A percentile compares a stretch with the other conserved stretches of the same genome.
Conservation (phyloP, 1,284 basidiomycete genomes). For the Pyrrhoderma lamaoense region DNA sequence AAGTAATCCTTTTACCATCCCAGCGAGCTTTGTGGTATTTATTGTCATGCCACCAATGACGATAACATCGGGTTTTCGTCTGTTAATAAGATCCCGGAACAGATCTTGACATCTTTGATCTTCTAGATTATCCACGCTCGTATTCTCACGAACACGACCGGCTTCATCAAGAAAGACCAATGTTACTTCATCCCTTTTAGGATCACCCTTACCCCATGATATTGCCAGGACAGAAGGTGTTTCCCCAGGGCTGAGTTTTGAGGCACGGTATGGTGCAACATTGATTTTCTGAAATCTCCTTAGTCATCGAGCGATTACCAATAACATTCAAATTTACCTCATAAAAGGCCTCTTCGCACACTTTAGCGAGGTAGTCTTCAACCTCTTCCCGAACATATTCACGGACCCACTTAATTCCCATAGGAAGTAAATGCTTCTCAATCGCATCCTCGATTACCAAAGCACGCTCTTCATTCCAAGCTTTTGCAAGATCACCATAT, state of each 20-base stretch:
- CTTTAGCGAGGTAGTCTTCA: conserved; percentile 73
- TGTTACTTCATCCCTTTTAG: conserved; percentile 82
- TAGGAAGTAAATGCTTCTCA: conserved; percentile 74
- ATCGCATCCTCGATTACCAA: conserved; percentile 76
- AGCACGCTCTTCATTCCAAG: conserved; percentile 90
- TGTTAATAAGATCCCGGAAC: conserved; percentile 76
- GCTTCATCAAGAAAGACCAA: conserved; percentile 83
- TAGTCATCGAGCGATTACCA: conserved; percentile 11
- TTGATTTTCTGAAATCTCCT: conserved; percentile 50
- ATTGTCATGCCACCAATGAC: conserved; percentile 86
- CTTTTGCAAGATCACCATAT: conserved; percentile 75
- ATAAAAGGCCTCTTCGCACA: conserved; percentile 63
- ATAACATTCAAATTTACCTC: conserved; percentile 42
- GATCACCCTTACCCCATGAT: conserved; percentile 94
- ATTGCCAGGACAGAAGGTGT: conserved; percentile 84
- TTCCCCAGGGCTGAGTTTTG: conserved; percentile 60
- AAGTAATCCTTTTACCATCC: conserved; percentile 53
- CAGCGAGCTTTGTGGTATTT: conserved; percentile 68
- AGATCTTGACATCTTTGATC: conserved; percentile 62
- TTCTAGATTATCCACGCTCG: conserved; percentile 82
- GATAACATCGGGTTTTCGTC: conserved; percentile 82
- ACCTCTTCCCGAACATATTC: conserved; percentile 89
- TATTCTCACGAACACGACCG: conserved; percentile 83
- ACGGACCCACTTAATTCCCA: conserved; percentile 79
- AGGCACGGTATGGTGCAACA: conserved; percentile 64